Conservation (phyloP, 768 basidiomycete species). For the Clavaria fumosa region DNA sequence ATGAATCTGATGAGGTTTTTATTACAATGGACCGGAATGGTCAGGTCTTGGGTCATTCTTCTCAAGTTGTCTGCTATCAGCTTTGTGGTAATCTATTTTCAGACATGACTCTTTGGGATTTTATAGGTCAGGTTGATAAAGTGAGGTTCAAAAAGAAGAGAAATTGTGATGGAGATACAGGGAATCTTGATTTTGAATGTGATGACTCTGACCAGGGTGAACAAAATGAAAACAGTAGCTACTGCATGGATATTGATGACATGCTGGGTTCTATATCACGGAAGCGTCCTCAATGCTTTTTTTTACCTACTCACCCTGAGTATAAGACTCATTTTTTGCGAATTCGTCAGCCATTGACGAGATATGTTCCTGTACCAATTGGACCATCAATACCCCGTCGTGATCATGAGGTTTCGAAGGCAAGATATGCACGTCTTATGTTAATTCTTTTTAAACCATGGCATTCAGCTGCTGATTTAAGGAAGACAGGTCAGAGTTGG, state of each 20-base stretch:
- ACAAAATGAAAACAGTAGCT: neutral
- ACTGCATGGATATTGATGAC: neutral
- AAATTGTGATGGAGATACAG: neutral
- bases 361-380: neutral
- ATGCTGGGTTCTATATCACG: neutral
- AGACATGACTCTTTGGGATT: too few species aligned
- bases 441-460: constrained; percentile 9
- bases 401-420: neutral
- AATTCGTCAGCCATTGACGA: neutral
- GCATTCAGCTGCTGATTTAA: neutral
- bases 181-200: neutral
- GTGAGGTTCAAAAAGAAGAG: neutral
- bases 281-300: neutral
- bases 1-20: neutral
- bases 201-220: neutral
- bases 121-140: neutral
- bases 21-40: neutral
- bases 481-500: neutral
- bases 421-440: constrained; percentile 1
- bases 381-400: neutral
- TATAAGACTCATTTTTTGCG: neutral
- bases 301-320: neutral
- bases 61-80: too few species aligned
- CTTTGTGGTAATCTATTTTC: too few species aligned
- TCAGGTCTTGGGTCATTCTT: too few species aligned